Evolutionary conservation across 148 eudicot genomes (phyloP), one percentile per base, ranked within the genome.

Genomic region (Rhododendron ferrugineum): DNA sequence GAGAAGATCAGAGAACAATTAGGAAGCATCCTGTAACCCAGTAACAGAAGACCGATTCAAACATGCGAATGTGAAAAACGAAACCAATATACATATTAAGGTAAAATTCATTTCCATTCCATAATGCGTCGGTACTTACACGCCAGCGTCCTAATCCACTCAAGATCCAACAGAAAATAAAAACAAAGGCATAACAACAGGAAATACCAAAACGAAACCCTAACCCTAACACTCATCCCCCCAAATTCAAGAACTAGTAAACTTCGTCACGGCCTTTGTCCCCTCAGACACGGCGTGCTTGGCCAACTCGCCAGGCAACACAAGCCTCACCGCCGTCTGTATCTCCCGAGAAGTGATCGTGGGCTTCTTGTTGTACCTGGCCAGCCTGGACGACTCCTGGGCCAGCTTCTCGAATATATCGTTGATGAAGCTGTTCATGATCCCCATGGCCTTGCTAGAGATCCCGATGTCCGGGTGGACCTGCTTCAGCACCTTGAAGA

Each of bases 251-350:
- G 88, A 84, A 83, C 92, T 91, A 7, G 92, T 91, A 40, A 91
- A 91, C 75, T 91, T 66, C 1, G 73, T 66, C 32, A 66, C 73
- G 32, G 73, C 73, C 73, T 66, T 66, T 1, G 73, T 66, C 86
- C 92, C 92, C 49, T 91, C 92, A 58, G 92, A 91, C 36, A 91
- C 92, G 9, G 92, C 92, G 30, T 91, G 92, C 86, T 91, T 91
- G 32, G 92, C 92, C 73, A 91, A 81, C 72, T 91, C 92, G 20
- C 92, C 92, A 11, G 92, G 92, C 78, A 91, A 81, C 4, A 91
- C 92, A 1, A 91, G 89, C 36, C 92, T 79, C 1, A 91, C 92
- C 32, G 92, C 92, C 2, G 92, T 91, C 86, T 91, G 92, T 28
- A 91, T 91, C 85, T 91, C 92, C 68, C 92, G 83, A 0, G 92